Percentiles rank a stretch among this genome's conserved stretches.
These are phyloP conservation scores for Chloranthus sessilifolius DNA, from an alignment of 164 flowering plant genomes.

Conservation along the genomic window DNA sequence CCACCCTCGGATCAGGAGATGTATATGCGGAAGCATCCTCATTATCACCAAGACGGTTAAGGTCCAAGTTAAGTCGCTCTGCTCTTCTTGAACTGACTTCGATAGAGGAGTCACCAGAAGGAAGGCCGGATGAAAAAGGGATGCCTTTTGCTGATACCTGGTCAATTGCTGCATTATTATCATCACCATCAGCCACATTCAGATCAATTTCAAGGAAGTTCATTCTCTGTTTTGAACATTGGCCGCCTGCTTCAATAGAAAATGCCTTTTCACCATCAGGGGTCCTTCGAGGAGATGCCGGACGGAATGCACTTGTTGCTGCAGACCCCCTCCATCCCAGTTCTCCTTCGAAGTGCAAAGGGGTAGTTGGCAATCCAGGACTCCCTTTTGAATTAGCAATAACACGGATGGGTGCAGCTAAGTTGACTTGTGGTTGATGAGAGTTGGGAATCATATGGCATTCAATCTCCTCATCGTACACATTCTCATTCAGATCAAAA, in stretches of 20 bases:
- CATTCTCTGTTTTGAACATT: constrained; percentile 18
- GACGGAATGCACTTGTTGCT: constrained; percentile 76
- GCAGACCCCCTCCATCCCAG: constrained; percentile 83
- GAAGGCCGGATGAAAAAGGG: constrained; percentile 36
- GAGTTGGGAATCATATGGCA: neutral
- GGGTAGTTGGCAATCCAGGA: constrained; percentile 47
- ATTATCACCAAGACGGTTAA: constrained; percentile 55
- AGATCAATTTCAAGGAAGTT: constrained; percentile 63
- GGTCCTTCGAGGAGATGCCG: constrained; percentile 61
- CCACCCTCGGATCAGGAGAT: constrained; percentile 35
- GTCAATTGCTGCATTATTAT: constrained; percentile 20
- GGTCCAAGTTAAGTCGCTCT: constrained; percentile 56
- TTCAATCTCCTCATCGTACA: constrained; percentile 50
- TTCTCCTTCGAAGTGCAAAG: constrained; percentile 62
- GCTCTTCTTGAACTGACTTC: constrained; percentile 56
- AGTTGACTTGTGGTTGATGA: constrained; percentile 22
- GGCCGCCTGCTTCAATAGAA: constrained; percentile 15
- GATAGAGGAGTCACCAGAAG: constrained; percentile 52
- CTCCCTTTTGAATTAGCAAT: constrained; percentile 61
- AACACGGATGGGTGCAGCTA: constrained; percentile 38
- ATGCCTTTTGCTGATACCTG: constrained; percentile 22
- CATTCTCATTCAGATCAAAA: constrained; percentile 67
- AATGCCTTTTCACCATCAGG: constrained; percentile 25
- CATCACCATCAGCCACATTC: constrained; percentile 57
- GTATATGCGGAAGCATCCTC: constrained; percentile 29